phyloP scores from a whole-genome alignment of 495 filamentous ascomycete species.

The Hypoxylon fragiforme region DNA sequence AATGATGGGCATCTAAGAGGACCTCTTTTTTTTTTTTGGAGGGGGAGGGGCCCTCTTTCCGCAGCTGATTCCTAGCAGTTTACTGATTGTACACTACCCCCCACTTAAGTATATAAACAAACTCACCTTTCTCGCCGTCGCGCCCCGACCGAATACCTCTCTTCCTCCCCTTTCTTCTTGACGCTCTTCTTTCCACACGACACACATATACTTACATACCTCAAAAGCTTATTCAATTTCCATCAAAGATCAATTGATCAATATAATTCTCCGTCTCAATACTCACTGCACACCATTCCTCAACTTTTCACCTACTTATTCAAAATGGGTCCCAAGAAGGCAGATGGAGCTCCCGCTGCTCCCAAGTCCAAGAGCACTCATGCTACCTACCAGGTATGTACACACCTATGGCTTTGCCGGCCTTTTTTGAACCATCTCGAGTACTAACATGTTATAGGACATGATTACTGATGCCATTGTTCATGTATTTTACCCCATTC shows the following conservation, averaged over 20 bases:
- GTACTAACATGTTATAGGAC: constrained; percentile 55
- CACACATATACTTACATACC: constrained; percentile 8
- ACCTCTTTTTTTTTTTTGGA: constrained; percentile 15
- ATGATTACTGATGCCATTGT: constrained; percentile 72
- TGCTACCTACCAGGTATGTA: constrained; percentile 61
- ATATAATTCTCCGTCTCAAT: constrained; percentile 15
- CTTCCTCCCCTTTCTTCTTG: constrained; percentile 45
- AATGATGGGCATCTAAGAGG: too few relatives aligned
- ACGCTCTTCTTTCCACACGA: constrained; percentile 13
- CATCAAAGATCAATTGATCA: constrained; percentile 23
- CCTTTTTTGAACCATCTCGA: constrained; percentile 21
- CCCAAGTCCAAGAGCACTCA: constrained; percentile 62
- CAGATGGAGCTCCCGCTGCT: constrained; percentile 42
- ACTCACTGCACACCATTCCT: constrained; percentile 7
- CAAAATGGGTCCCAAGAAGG: constrained; percentile 70
- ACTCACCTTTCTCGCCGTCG: constrained; percentile 44
- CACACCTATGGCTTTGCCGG: constrained; percentile 31
- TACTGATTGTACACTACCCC: constrained; percentile 47
- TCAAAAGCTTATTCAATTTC: constrained; percentile 7
- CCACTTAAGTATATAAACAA: constrained; percentile 53
- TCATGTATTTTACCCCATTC: constrained; percentile 56
- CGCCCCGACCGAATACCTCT: constrained; percentile 50
- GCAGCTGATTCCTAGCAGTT: constrained; percentile 12
- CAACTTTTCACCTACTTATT: constrained; percentile 22
- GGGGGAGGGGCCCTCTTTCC: constrained; percentile 13